Evolutionary conservation across 495 filamentous ascomycete genomes (phyloP), one percentile per base, ranked within the genome.

Genomic region (Penicillium desertorum): DNA sequence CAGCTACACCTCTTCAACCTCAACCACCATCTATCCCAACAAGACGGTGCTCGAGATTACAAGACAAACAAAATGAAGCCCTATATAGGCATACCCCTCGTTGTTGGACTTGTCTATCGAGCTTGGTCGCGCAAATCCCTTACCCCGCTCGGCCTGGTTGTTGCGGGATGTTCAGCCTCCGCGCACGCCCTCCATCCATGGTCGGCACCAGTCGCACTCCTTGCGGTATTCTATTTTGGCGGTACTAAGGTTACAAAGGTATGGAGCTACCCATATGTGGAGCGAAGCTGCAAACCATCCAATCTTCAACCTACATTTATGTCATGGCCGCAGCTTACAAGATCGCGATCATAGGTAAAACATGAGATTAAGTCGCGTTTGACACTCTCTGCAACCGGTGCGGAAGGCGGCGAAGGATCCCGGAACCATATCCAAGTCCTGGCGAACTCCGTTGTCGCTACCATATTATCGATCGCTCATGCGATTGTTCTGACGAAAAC

Each of bases 141-240:
- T 44, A 94, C 91, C 12, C 86, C 87, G 0, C 73, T 79, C 32
- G 91, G 90, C 43, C 80, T 92, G 58, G 64, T 86, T 10, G 79
- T 82, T 20, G 91, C 92, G 12, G 73, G 72, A 22, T 57, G 87
- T 30, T 95, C 95, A 8, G 92, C 90, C 9, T 68, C 79, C 52
- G 82, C 86, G 4, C 94, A 98, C 71, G 90, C 92, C 10, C 62
- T 90, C 20, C 94, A 98, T 72, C 92, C 94, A 9, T 96, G 90
- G 90, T 88, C 86, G 53, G 75, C 91, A n/a, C 92, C 90, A 2
- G 95, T 96, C 70, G 79, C 81, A 22, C 79, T 97, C 11, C 81
- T 98, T 3, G 79, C 78, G 41, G 83, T 92, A 17, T 98, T 98
- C 77, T 97, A 96, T 76, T 75, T 92, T 2, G 85, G 86, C 0